A percentile compares a stretch with the other conserved stretches of the same genome.
Conservation (phyloP, 2,329 filamentous ascomycete species). For the Polychaeton citri region DNA sequence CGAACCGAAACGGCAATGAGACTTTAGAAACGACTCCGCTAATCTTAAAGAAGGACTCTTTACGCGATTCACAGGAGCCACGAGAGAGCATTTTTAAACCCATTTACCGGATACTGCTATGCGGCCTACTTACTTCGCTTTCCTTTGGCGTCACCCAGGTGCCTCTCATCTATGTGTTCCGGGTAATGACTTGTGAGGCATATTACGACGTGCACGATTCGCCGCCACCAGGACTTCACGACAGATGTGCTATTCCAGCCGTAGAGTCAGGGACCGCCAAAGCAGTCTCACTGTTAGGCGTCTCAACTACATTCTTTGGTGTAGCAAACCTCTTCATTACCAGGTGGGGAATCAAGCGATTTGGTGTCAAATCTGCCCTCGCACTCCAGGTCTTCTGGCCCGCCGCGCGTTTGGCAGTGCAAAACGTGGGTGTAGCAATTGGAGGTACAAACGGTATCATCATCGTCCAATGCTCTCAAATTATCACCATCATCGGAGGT, state of each 20-base stretch:
- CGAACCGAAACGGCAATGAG: no score
- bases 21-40: neutral
- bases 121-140: slow-evolving; percentile 46
- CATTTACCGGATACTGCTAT: slow-evolving; percentile 38
- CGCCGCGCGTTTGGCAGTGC: slow-evolving; percentile 48
- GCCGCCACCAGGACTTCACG: slow-evolving; percentile 29
- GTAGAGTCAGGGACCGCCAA: slow-evolving; percentile 53
- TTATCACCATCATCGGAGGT: slow-evolving; percentile 55
- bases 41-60: neutral
- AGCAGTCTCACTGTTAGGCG: slow-evolving; percentile 51
- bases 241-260: slow-evolving; percentile 46
- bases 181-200: slow-evolving; percentile 57
- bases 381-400: slow-evolving; percentile 51
- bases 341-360: slow-evolving; percentile 51
- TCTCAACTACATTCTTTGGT: slow-evolving; percentile 55
- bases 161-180: slow-evolving; percentile 50
- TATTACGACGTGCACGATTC: slow-evolving; percentile 47
- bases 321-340: slow-evolving; percentile 55
- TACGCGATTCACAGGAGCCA: neutral
- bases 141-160: slow-evolving; percentile 39
- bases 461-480: slow-evolving; percentile 53
- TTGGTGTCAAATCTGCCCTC: slow-evolving; percentile 51
- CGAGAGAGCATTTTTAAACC: neutral
- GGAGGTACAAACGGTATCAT: slow-evolving; percentile 51
- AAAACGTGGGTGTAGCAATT: slow-evolving; percentile 50